A percentile compares a stretch with the other conserved stretches of the same genome.
These are phyloP conservation scores for Moesziomyces sp. DNA, from an alignment of 1,284 basidiomycete genomes.

Conservation along the genomic window DNA sequence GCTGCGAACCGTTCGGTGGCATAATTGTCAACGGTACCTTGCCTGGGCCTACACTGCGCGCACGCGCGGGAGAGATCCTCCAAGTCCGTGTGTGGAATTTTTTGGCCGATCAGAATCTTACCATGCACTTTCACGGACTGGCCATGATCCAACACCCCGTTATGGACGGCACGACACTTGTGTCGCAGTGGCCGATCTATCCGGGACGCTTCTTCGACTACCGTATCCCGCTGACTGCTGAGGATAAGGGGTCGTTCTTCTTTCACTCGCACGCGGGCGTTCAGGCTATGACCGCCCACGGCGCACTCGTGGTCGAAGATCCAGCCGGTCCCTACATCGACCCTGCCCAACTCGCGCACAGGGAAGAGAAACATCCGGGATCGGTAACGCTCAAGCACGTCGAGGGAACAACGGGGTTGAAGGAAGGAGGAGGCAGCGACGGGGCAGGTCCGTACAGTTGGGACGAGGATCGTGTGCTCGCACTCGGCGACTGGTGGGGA, in stretches of 20 bases:
- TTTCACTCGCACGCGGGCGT: constrained; percentile 60
- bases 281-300: constrained; percentile 54
- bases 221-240: constrained; percentile 25
- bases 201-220: constrained; percentile 51
- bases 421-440: background rate
- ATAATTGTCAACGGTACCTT: constrained; percentile 45
- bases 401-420: constrained; percentile 7
- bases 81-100: constrained; percentile 46
- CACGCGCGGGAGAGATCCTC: constrained; percentile 46
- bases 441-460: constrained; percentile 19
- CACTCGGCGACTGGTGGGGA: constrained; percentile 51
- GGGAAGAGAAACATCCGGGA: background rate
- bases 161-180: constrained; percentile 55
- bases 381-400: constrained; percentile 6
- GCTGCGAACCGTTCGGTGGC: constrained; percentile 19
- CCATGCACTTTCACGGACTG: constrained; percentile 57
- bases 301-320: constrained; percentile 54
- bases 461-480: constrained; percentile 43
- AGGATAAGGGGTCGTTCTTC: constrained; percentile 38
- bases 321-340: constrained; percentile 3
- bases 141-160: constrained; percentile 49
- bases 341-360: background rate
- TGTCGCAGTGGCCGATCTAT: constrained; percentile 55
- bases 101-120: constrained; percentile 38
- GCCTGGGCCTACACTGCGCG: constrained; percentile 56